A percentile compares a stretch with the other conserved stretches of the same genome.
Evolutionary conservation across 2,329 filamentous ascomycete genomes (phyloP).

Genomic region (Claviceps sp.): DNA sequence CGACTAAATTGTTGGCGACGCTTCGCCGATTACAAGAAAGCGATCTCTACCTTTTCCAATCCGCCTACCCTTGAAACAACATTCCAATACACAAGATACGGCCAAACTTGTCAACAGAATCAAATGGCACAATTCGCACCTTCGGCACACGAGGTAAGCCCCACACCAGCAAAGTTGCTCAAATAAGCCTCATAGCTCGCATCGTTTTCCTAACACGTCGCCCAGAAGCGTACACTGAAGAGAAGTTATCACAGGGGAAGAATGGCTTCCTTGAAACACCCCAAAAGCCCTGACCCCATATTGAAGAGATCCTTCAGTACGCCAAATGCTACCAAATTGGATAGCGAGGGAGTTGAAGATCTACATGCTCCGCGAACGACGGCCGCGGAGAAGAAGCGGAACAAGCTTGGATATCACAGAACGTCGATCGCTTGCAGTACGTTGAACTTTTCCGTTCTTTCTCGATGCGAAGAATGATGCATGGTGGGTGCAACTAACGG

Average conservation of each 20-base stretch:
- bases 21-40: neutral
- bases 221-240: neutral
- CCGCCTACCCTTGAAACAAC: neutral
- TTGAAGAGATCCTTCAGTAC: conserved; percentile 37
- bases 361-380: conserved; percentile 16
- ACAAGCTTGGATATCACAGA: conserved; percentile 90
- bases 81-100: neutral
- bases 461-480: neutral
- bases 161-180: neutral
- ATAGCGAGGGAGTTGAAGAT: conserved; percentile 19
- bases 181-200: neutral
- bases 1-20: neutral
- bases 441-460: conserved; percentile 25
- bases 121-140: conserved; percentile 3
- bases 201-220: neutral
- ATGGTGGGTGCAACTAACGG: neutral
- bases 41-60: too few species aligned
- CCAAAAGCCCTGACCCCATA: conserved; percentile 22
- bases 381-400: conserved; percentile 49
- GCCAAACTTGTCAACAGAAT: neutral
- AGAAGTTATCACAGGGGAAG: conserved; percentile 1
- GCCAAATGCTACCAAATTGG: conserved; percentile 31
- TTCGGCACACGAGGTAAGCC: conserved; percentile 4
- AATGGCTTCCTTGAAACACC: conserved; percentile 7
- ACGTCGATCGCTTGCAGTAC: conserved; percentile 92